Base-by-base conservation (phyloP, 2,329 filamentous ascomycete species). In the Simplicillium aogashimaense region DNA sequence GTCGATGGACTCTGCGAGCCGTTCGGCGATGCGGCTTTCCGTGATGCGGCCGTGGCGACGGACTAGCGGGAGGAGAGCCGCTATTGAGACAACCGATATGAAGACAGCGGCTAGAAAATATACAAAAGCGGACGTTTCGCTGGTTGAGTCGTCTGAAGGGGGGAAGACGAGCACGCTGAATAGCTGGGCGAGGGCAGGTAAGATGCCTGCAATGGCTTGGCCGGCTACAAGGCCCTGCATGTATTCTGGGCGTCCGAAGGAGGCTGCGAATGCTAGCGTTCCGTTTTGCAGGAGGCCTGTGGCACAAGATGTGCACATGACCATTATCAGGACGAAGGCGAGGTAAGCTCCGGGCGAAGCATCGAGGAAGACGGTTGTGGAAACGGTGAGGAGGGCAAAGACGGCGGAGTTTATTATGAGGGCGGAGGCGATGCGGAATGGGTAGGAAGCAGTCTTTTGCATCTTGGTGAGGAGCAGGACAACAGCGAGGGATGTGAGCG, bases 191-290 rank as follows among this genome's bases (percentile, higher is more conserved):
- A 94, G 70, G 36, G 86, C 82, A 0, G 92, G 92, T 3, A 97
- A 67, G 9, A 98, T 89, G 25, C 92, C 92, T 1, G 92, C 89
- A 4, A 98, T 72, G 28, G 82, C 90, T 61, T 98, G 92, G 1
- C 92, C 92, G 3, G 83, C 81, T 89, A 98, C 97, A 60, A 97
- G 88, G 17, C 83, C 90, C 62, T 97, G 90, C 41, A 87, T 95
- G 60, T 97, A 98, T 60, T 92, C 86, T 15, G 83, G 77, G 38
- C 85, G 72, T 29, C 82, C 86, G 54, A 95, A 97, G 39, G 86
- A 82, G 3, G 85, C 78, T 3, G 87, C 88, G 56, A 89, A 97
- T 3, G 92, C 87, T 58, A 95, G 95, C 10, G 92, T 78, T 14
- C 92, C 92, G 59, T 97, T 97, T 63, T 97, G 92, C 49, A 89